Conservation (phyloP, 345 rosid species). For the Salix koriyanagi region DNA sequence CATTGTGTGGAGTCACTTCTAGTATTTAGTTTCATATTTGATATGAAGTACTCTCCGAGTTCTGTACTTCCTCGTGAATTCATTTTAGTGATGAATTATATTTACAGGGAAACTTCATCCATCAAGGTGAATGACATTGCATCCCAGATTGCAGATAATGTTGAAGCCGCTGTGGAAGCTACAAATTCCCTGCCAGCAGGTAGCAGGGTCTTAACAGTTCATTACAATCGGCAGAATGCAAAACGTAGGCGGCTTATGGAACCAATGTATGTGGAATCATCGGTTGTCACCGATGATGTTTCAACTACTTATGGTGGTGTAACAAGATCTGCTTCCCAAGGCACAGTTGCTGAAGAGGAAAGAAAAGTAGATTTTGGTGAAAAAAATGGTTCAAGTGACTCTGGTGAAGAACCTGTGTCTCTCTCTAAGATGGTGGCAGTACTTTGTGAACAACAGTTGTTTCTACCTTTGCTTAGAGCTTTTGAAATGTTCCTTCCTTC, state of each 20-base stretch:
- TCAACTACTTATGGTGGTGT: constrained; percentile 30
- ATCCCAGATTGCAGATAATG: constrained; percentile 77
- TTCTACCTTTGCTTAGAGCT: constrained; percentile 89
- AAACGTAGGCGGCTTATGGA: constrained; percentile 88
- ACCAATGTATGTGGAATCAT: constrained; percentile 36
- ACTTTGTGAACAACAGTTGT: constrained; percentile 86
- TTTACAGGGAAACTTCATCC: constrained; percentile 87
- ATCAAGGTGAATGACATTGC: constrained; percentile 92
- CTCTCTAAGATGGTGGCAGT: constrained; percentile 92
- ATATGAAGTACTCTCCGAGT: neutral
- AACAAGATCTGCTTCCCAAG: constrained; percentile 29
- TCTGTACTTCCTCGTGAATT: neutral
- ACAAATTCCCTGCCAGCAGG: constrained; percentile 59
- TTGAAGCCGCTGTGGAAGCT: constrained; percentile 77
- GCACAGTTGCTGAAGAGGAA: constrained; percentile 40
- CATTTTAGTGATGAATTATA: neutral
- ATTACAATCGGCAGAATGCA: constrained; percentile 74
- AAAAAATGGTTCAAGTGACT: constrained; percentile 42
- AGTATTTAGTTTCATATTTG: neutral
- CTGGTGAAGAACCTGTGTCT: constrained; percentile 57
- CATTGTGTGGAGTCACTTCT: neutral
- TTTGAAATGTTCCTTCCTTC: constrained; percentile 98
- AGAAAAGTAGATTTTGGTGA: constrained; percentile 39
- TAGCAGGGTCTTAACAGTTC: constrained; percentile 57
- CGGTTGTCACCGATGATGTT: constrained; percentile 33